Evolutionary conservation across 371 early-diverging fungal species (phyloP).

Genomic region (Lichtheimia ornata): DNA sequence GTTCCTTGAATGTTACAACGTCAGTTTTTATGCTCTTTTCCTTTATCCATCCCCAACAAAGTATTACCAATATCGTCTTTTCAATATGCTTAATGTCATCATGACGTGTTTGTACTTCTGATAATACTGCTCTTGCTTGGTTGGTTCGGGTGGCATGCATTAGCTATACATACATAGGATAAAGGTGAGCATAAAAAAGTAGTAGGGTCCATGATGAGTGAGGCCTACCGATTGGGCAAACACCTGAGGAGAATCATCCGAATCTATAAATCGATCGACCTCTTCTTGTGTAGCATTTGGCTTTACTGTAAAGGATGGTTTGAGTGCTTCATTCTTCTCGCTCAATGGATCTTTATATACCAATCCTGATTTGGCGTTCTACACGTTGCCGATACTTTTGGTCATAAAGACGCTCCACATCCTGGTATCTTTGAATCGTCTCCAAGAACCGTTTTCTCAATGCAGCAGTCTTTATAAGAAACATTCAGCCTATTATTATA

Average conservation of each 20-base stretch:
- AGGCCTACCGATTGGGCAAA: slow-evolving; percentile 76
- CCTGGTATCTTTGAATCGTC: slow-evolving; percentile 79
- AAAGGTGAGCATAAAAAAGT: neutral
- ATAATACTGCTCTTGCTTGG: slow-evolving; percentile 71
- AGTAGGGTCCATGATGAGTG: neutral
- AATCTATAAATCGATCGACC: slow-evolving; percentile 67
- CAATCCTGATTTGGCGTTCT: slow-evolving; percentile 85
- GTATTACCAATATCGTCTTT: slow-evolving; percentile 65
- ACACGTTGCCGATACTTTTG: slow-evolving; percentile 83
- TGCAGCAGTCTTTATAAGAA: slow-evolving; percentile 48
- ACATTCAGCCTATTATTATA: neutral
- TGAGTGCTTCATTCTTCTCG: neutral
- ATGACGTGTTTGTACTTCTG: slow-evolving; percentile 79
- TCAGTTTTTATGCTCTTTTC: slow-evolving; percentile 62
- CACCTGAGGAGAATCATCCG: slow-evolving; percentile 67
- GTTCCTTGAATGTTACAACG: slow-evolving; percentile 11
- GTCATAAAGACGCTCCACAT: slow-evolving; percentile 76
- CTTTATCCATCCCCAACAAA: slow-evolving; percentile 11
- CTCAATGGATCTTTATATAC: slow-evolving; percentile 30
- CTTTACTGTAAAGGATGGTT: slow-evolving; percentile 49
- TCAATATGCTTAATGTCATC: slow-evolving; percentile 82
- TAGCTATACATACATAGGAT: slow-evolving; percentile 42
- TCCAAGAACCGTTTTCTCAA: slow-evolving; percentile 82
- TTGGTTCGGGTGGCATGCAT: slow-evolving; percentile 68
- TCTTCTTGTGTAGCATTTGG: slow-evolving; percentile 80